Conservation (phyloP, 148 eudicot species). For the Limonium bicolor region DNA sequence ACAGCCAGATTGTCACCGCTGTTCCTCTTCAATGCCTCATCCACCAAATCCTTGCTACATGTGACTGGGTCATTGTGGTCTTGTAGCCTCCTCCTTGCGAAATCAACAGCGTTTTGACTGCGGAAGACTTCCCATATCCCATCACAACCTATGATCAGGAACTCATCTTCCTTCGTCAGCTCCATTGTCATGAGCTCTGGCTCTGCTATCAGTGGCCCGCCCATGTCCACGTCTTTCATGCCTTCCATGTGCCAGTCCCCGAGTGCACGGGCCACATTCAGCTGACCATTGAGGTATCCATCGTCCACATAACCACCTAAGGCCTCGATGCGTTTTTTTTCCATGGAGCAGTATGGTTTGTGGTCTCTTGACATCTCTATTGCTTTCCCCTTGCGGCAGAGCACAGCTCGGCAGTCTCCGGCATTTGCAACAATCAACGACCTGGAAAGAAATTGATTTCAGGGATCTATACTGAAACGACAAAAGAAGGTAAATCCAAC, state of each 20-base stretch:
- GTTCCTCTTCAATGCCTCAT: conserved; percentile 75
- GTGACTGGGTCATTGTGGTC: conserved; percentile 70
- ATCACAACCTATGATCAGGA: conserved; percentile 82
- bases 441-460: conserved; percentile 25
- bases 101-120: conserved; percentile 90
- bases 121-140: conserved; percentile 89
- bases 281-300: conserved; percentile 87
- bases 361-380: conserved; percentile 85
- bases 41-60: conserved; percentile 70
- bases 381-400: conserved; percentile 76
- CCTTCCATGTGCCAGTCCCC: conserved; percentile 77
- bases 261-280: conserved; percentile 77
- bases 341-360: conserved; percentile 48
- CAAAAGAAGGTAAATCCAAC: no score
- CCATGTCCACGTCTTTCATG: conserved; percentile 30
- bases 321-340: conserved; percentile 68
- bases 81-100: conserved; percentile 75
- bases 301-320: conserved; percentile 71
- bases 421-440: conserved; percentile 87
- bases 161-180: no score
- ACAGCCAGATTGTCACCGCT: conserved; percentile 72
- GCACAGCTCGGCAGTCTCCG: conserved; percentile 91
- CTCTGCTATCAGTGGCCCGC: conserved; percentile 69
- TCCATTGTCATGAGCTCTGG: conserved; percentile 61
- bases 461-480: no score